phyloP scores from a whole-genome alignment of 176 grass and related monocot species.

The Aegilops longissima region DNA sequence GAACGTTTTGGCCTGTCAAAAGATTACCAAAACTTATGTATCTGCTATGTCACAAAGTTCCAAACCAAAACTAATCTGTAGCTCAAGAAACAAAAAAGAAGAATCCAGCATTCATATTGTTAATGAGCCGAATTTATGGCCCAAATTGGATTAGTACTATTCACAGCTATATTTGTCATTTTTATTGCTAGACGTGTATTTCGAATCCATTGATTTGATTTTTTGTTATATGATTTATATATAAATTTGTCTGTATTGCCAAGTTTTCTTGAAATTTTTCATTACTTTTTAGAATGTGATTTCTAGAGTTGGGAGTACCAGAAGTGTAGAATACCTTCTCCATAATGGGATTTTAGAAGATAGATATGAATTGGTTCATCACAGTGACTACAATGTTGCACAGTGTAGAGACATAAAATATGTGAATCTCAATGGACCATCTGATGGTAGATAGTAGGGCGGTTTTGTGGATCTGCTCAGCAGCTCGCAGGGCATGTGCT shows the following conservation, averaged over 20 bases:
- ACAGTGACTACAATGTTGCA: too few species aligned
- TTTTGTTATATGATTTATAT: background rate
- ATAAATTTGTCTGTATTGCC: too few species aligned
- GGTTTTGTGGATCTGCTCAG: background rate
- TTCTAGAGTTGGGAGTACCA: too few species aligned
- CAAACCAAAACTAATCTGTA: too few species aligned
- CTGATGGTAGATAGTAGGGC: background rate
- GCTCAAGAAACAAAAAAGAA: background rate
- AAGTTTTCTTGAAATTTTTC: too few species aligned
- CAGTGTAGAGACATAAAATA: too few species aligned
- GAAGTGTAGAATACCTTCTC: too few species aligned
- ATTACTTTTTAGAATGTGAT: too few species aligned
- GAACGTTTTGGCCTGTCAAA: background rate
- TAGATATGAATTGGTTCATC: too few species aligned
- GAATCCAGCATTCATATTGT: background rate
- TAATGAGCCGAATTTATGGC: background rate
- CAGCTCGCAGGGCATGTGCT: background rate
- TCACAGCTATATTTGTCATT: background rate
- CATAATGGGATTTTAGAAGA: too few species aligned
- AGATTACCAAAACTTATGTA: background rate
- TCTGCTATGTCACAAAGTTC: background rate
- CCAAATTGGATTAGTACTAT: background rate
- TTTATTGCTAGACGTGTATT: background rate
- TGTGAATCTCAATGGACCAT: background rate
- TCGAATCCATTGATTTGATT: background rate